A percentile compares a stretch with the other conserved stretches of the same genome.
Conservation (phyloP, 164 flowering plant species). For the Euptelea pleiosperma region DNA sequence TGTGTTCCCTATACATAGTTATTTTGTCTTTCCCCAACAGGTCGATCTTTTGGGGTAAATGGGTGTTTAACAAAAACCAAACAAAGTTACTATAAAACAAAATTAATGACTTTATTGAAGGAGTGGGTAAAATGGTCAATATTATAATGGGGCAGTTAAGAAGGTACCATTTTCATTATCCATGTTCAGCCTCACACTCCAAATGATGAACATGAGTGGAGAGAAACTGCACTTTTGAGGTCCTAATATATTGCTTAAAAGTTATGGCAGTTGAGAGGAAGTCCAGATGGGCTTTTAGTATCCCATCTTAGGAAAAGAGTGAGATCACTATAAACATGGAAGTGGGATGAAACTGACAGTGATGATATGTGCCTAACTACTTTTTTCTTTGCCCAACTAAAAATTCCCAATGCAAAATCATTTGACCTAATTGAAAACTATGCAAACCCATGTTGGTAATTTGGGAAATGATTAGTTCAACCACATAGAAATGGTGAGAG, state of each 20-base stretch:
- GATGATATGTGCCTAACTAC: background rate
- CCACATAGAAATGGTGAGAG: too few relatives aligned
- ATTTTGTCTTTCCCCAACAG: too few relatives aligned
- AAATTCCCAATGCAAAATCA: too few relatives aligned
- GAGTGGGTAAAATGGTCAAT: too few relatives aligned
- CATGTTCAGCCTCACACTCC: background rate
- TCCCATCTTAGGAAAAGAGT: constrained; percentile 4
- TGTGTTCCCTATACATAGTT: too few relatives aligned
- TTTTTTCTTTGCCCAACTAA: background rate
- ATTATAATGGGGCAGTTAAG: too few relatives aligned
- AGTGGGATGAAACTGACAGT: background rate
- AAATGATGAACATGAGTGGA: constrained; percentile 6
- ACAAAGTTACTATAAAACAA: too few relatives aligned
- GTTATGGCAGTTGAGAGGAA: constrained; percentile 3
- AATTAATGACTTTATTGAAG: too few relatives aligned
- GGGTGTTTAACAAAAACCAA: too few relatives aligned
- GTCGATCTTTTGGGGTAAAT: too few relatives aligned
- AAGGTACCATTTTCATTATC: too few relatives aligned
- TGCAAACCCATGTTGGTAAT: background rate
- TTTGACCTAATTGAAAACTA: background rate
- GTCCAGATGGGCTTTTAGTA: background rate
- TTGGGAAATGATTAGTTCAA: background rate
- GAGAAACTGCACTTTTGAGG: background rate
- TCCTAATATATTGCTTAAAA: constrained; percentile 7
- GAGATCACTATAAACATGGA: background rate